Evolutionary conservation across 352 stramenopile species (phyloP).

Genomic region (Thalassiosira livingstoniorum): DNA sequence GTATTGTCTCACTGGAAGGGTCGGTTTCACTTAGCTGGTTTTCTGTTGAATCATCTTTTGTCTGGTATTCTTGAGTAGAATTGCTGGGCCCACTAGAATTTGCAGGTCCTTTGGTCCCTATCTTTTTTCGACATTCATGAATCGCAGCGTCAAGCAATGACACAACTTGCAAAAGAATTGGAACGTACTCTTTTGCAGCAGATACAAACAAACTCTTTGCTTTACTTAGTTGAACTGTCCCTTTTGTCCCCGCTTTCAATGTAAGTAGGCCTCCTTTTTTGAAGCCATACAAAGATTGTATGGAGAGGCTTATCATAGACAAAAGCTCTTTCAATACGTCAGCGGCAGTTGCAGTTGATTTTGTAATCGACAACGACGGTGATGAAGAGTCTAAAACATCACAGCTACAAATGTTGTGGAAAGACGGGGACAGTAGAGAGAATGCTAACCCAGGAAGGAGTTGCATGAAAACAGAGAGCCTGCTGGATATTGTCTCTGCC

Average conservation of each 20-base stretch:
- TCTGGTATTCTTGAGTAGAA: neutral
- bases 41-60: neutral
- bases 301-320: conserved; percentile 72
- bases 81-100: neutral
- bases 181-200: conserved; percentile 74
- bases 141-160: conserved; percentile 59
- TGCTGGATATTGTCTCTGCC: conserved; percentile 60
- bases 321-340: conserved; percentile 65
- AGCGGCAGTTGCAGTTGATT: conserved; percentile 44
- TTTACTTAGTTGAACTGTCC: conserved; percentile 38
- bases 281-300: conserved; percentile 77
- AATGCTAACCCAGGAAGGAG: conserved; percentile 78
- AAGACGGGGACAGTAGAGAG: conserved; percentile 67
- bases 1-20: conserved; percentile 17
- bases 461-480: conserved; percentile 80
- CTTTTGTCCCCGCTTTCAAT: conserved; percentile 36
- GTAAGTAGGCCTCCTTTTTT: conserved; percentile 74
- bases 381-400: conserved; percentile 14
- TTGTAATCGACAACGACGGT: conserved; percentile 33
- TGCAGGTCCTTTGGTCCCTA: conserved; percentile 1
- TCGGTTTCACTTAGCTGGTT: neutral
- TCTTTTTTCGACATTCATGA: conserved; percentile 14
- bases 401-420: conserved; percentile 24
- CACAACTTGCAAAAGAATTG: conserved; percentile 71
- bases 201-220: conserved; percentile 67